These are phyloP conservation scores for Lasiosphaeria miniovina DNA, from an alignment of 495 filamentous ascomycete genomes.

Conservation along the genomic window DNA sequence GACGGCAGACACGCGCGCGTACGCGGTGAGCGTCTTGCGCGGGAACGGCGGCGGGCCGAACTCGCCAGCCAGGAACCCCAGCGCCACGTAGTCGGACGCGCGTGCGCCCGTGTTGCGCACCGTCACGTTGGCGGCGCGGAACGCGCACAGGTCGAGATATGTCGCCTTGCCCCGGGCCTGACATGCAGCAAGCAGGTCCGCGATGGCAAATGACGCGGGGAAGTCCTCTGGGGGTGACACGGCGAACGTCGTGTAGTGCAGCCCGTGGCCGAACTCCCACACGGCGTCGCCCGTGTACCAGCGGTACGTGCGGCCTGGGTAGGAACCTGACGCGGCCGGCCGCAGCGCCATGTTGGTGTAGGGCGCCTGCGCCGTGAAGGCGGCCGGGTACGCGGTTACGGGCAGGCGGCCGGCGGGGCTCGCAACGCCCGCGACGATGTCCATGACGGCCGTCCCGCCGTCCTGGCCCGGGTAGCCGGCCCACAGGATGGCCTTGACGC, in stretches of 20 bases:
- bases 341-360: conserved; percentile 46
- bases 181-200: conserved; percentile 22
- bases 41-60: conserved; percentile 58
- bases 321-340: conserved; percentile 18
- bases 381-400: conserved; percentile 49
- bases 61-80: conserved; percentile 53
- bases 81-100: conserved; percentile 55
- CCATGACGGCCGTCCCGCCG: conserved; percentile 49
- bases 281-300: conserved; percentile 36
- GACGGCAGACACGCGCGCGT: conserved; percentile 49
- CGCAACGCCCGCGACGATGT: conserved; percentile 49
- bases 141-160: conserved; percentile 41
- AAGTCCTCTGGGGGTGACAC: conserved; percentile 27
- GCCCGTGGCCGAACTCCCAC: conserved; percentile 48
- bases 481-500: conserved; percentile 52
- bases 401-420: conserved; percentile 59
- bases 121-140: conserved; percentile 34
- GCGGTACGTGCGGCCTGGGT: conserved; percentile 44
- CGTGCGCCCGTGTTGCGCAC: conserved; percentile 49
- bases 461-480: conserved; percentile 56
- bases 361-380: conserved; percentile 37
- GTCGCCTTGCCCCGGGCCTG: conserved; percentile 9
- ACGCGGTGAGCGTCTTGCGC: conserved; percentile 59
- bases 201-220: conserved; percentile 17
- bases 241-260: conserved; percentile 49